These are phyloP conservation scores for Aspergillus fijiensis DNA, from an alignment of 2,329 filamentous ascomycete species.

Conservation along the genomic window DNA sequence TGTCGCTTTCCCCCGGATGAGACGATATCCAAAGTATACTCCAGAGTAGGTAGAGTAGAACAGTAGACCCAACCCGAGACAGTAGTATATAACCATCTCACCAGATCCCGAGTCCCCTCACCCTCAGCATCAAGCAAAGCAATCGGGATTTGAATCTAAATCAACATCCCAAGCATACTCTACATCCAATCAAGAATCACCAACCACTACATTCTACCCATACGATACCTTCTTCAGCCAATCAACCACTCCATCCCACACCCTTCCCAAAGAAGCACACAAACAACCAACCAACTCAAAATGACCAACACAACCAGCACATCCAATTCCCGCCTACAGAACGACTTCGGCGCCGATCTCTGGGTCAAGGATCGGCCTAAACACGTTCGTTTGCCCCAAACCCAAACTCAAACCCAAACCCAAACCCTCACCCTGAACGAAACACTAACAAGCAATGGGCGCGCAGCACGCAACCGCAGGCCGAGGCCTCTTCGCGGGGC, in stretches of 20 bases:
- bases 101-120: too few relatives aligned
- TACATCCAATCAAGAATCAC: neutral
- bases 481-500: conserved; percentile 39
- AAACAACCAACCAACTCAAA: neutral
- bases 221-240: neutral
- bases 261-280: neutral
- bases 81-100: too few relatives aligned
- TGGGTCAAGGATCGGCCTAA: conserved; percentile 29
- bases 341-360: conserved; percentile 38
- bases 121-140: neutral
- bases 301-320: neutral
- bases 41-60: too few relatives aligned
- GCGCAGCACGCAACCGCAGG: conserved; percentile 33
- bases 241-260: neutral
- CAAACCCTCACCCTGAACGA: too few relatives aligned
- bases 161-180: neutral
- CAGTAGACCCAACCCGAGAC: too few relatives aligned
- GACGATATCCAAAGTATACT: too few relatives aligned
- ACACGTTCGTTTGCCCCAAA: conserved; percentile 21
- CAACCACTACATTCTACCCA: too few relatives aligned
- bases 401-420: too few relatives aligned
- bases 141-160: neutral
- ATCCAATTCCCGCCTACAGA: conserved; percentile 25
- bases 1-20: too few relatives aligned
- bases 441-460: neutral